A percentile compares a stretch with the other conserved stretches of the same genome.
Conservation (phyloP, 2,329 filamentous ascomycete species). For the Fusarium secorum region DNA sequence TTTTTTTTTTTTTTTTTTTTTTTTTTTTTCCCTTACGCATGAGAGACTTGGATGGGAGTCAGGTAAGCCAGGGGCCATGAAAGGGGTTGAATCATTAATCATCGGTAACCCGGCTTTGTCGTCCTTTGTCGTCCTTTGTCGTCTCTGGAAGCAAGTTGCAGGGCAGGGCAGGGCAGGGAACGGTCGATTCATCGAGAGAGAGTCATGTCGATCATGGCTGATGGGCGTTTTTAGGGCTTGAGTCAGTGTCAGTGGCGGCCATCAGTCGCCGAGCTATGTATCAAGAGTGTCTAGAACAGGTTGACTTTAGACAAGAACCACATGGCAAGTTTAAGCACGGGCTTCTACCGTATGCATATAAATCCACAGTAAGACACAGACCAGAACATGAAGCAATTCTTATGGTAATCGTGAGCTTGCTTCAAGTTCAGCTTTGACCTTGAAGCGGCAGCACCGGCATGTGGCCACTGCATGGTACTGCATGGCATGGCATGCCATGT, state of each 20-base stretch:
- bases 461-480: not conserved
- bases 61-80: not conserved
- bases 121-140: not conserved
- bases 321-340: conserved; percentile 6
- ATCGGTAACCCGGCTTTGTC: not conserved
- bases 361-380: not conserved
- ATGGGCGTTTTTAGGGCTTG: not conserved
- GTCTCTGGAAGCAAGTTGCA: not conserved
- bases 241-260: conserved; percentile 4
- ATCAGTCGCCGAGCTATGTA: not conserved
- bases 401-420: not conserved
- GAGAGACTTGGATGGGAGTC: not conserved
- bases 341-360: not conserved
- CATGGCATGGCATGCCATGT: not conserved
- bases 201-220: conserved; percentile 11
- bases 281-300: conserved; percentile 3
- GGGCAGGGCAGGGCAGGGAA: not conserved
- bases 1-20: not conserved
- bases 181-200: not conserved
- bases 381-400: not conserved
- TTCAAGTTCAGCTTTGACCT: conserved; percentile 11
- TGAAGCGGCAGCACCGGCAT: conserved; percentile 2
- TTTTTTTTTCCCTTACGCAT: not conserved
- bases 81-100: not conserved
- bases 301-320: not conserved